A percentile compares a stretch with the other conserved stretches of the same genome.
These are phyloP conservation scores for Suillus decipiens DNA, from an alignment of 768 basidiomycete genomes.

Conservation along the genomic window DNA sequence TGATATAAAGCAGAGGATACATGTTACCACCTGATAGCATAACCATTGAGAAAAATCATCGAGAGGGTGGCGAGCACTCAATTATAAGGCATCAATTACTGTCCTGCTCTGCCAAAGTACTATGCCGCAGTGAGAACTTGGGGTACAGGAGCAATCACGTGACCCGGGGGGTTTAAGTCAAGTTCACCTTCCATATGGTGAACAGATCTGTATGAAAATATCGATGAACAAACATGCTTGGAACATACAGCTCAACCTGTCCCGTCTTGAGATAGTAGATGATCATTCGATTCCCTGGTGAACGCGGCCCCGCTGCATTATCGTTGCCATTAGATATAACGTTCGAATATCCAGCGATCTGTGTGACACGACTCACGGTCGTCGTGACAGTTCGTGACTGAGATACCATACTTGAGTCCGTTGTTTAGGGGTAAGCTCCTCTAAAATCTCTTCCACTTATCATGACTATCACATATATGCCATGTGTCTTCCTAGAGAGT, in stretches of 20 bases:
- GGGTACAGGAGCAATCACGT: neutral
- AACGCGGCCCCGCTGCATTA: conserved; percentile 32
- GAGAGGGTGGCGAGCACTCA: neutral
- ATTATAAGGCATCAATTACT: neutral
- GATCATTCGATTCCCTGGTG: conserved; percentile 63
- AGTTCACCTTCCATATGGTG: conserved; percentile 76
- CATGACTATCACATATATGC: neutral
- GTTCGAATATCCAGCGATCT: no score
- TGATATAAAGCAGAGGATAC: neutral
- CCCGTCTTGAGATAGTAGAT: conserved; percentile 76
- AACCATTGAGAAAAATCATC: neutral
- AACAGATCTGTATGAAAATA: conserved; percentile 50
- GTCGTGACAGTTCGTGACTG: no score
- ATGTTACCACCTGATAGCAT: neutral
- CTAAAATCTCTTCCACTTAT: neutral
- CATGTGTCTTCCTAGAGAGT: neutral
- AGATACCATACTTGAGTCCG: no score
- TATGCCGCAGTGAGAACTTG: neutral
- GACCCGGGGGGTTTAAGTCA: no score
- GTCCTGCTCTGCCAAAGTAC: neutral
- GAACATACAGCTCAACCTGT: conserved; percentile 64
- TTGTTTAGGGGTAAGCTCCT: no score
- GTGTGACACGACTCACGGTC: no score
- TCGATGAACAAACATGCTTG: conserved; percentile 9
- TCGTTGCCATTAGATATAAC: conserved; percentile 35